A percentile compares a stretch with the other conserved stretches of the same genome.
Evolutionary conservation across 1,284 basidiomycete genomes (phyloP).

Genomic region (Marasmius tenuissimus): DNA sequence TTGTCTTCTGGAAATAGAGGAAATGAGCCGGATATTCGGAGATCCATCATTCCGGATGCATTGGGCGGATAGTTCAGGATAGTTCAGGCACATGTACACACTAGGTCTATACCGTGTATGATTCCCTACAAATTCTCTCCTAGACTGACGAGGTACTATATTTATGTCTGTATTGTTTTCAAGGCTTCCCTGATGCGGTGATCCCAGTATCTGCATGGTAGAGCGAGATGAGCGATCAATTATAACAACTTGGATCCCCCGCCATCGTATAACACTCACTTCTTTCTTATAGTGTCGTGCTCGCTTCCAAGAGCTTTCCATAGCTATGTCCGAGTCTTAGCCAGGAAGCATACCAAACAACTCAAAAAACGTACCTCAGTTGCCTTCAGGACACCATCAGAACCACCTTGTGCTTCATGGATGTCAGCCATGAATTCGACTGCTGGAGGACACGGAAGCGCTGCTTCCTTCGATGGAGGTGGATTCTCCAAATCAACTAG

Average conservation of each 20-base stretch:
- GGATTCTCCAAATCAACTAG: slow-evolving; percentile 77
- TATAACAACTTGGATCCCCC: neutral
- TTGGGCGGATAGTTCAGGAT: too few species aligned
- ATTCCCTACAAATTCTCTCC: neutral
- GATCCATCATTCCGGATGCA: too few species aligned
- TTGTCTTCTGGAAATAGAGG: too few species aligned
- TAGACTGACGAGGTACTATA: neutral
- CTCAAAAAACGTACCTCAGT: slow-evolving; percentile 41
- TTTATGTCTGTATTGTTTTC: slow-evolving; percentile 6
- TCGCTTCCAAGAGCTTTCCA: slow-evolving; percentile 73
- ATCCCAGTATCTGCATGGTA: slow-evolving; percentile 13
- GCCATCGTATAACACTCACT: slow-evolving; percentile 46
- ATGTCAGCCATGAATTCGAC: slow-evolving; percentile 88
- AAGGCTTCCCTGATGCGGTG: slow-evolving; percentile 12
- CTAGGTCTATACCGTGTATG: neutral
- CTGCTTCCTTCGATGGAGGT: slow-evolving; percentile 61
- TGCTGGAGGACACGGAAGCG: slow-evolving; percentile 74
- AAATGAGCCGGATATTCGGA: too few species aligned
- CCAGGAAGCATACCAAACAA: slow-evolving; percentile 6
- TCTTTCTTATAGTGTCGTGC: slow-evolving; percentile 78
- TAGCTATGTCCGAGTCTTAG: slow-evolving; percentile 39
- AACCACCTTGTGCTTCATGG: slow-evolving; percentile 54
- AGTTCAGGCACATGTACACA: too few species aligned
- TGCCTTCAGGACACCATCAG: slow-evolving; percentile 45
- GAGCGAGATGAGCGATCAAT: neutral